Evolutionary conservation across 2,329 filamentous ascomycete species (phyloP).

Genomic region (Trichophyton schoenleinii): DNA sequence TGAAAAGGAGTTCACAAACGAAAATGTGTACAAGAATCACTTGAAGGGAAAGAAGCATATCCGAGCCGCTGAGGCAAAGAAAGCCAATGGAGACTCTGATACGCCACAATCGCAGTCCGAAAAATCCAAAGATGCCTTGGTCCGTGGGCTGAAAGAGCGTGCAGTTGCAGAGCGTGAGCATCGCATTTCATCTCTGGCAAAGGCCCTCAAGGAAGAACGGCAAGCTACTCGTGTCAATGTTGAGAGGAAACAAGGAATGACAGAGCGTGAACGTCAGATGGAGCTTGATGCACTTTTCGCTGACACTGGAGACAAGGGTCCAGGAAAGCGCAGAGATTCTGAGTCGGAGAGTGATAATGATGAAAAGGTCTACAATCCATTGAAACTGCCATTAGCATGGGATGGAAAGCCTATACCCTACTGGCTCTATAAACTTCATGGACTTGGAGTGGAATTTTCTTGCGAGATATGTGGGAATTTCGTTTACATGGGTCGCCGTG

Average conservation of each 20-base stretch:
- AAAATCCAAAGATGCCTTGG: conserved; percentile 14
- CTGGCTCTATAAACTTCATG: conserved; percentile 96
- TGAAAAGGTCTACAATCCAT: conserved; percentile 88
- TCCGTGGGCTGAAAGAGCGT: conserved; percentile 61
- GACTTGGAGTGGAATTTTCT: conserved; percentile 82
- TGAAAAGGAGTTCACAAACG: conserved; percentile 88
- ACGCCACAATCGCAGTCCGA: conserved; percentile 17
- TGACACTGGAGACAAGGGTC: conserved; percentile 38
- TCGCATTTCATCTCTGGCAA: conserved; percentile 64
- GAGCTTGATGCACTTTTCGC: conserved; percentile 79
- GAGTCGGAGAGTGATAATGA: conserved; percentile 58
- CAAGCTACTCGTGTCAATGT: conserved; percentile 87
- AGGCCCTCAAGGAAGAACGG: conserved; percentile 74
- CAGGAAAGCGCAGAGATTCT: conserved; percentile 35
- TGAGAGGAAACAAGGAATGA: conserved; percentile 94
- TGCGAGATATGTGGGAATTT: conserved; percentile 98
- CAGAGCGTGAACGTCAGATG: conserved; percentile 84
- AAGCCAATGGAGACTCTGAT: conserved; percentile 26
- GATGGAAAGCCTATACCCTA: conserved; percentile 98
- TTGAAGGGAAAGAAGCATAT: conserved; percentile 86
- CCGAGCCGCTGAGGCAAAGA: conserved; percentile 59
- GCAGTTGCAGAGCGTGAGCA: conserved; percentile 83
- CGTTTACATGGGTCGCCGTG: conserved; percentile 93
- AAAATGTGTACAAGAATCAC: conserved; percentile 86
- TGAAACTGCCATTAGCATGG: conserved; percentile 93